Conservation (phyloP, 306 rosid genomes). For the Vigna hirtella region DNA sequence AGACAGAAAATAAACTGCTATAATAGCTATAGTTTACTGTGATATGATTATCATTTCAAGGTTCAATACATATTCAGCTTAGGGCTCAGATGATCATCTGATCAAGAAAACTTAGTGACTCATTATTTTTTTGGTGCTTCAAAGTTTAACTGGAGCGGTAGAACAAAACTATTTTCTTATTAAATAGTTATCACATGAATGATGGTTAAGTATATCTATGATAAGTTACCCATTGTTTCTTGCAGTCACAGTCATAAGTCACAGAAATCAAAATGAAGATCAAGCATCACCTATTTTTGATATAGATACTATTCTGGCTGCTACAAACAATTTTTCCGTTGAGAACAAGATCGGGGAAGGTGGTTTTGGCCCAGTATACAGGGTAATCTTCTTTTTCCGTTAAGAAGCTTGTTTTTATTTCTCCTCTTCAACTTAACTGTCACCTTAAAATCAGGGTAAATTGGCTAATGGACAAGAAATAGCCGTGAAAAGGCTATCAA, state of each 20-base stretch:
- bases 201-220: not conserved
- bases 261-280: conserved; percentile 37
- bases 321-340: conserved; percentile 47
- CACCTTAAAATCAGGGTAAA: conserved; percentile 43
- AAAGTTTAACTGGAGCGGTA: not conserved
- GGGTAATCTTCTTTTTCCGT: conserved; percentile 36
- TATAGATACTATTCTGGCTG: conserved; percentile 41
- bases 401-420: not conserved
- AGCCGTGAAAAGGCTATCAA: conserved; percentile 63
- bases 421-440: not conserved
- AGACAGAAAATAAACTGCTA: not conserved
- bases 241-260: conserved; percentile 11
- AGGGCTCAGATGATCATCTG: not conserved
- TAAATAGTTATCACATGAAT: not conserved
- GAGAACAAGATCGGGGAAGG: conserved; percentile 58
- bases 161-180: not conserved
- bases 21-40: conserved; percentile 2
- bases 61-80: not conserved
- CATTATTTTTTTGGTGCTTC: not conserved
- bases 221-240: not conserved
- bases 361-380: conserved; percentile 62
- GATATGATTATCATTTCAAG: not conserved
- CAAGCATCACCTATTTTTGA: conserved; percentile 44
- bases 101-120: not conserved
- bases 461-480: conserved; percentile 54